Conservation (phyloP, 352 stramenopile species). For the Peronospora tabacina region DNA sequence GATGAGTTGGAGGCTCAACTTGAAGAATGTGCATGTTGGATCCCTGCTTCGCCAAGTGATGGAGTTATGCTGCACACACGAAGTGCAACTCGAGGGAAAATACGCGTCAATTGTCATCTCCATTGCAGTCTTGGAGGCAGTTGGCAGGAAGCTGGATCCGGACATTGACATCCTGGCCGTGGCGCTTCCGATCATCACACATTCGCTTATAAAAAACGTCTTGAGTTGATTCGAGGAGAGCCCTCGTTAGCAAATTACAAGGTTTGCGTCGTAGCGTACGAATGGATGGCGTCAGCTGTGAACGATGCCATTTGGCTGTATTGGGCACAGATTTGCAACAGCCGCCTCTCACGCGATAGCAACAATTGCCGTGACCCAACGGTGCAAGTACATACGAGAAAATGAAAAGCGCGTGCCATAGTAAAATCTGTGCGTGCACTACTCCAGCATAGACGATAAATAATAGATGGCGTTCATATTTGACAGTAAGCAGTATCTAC, state of each 20-base stretch:
- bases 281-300: background rate
- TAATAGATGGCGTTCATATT: constrained; percentile 10
- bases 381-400: constrained; percentile 3
- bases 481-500: background rate
- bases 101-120: constrained; percentile 93
- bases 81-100: constrained; percentile 90
- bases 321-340: no score
- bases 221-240: constrained; percentile 17
- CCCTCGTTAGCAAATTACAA: background rate
- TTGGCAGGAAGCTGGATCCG: constrained; percentile 86
- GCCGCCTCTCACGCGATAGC: no score
- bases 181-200: constrained; percentile 88
- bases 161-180: constrained; percentile 86
- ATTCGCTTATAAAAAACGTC: constrained; percentile 86
- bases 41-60: constrained; percentile 65
- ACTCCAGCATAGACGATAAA: constrained; percentile 6
- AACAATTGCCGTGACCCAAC: background rate
- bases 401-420: constrained; percentile 4
- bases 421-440: background rate
- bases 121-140: constrained; percentile 91
- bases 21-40: constrained; percentile 74
- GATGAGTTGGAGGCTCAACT: constrained; percentile 48
- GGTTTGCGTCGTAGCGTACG: background rate
- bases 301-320: no score
- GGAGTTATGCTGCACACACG: constrained; percentile 88